Evolutionary conservation across 164 flowering plant genomes (phyloP).

Genomic region (Chimonanthus praecox): DNA sequence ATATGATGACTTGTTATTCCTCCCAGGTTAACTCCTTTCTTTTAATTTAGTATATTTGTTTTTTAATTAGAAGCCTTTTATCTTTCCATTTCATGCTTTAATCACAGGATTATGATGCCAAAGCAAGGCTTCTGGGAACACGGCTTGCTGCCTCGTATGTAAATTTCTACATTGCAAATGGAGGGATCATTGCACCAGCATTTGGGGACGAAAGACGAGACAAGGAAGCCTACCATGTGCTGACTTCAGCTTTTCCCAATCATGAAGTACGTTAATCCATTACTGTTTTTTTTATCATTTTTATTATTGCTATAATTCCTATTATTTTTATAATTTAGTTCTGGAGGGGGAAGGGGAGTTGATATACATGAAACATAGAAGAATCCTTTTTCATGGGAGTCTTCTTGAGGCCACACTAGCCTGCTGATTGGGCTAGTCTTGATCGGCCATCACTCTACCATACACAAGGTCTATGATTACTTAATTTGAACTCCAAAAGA

Average conservation of each 20-base stretch:
- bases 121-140: slow-evolving; percentile 59
- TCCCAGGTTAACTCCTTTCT: background rate
- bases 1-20: background rate
- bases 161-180: slow-evolving; percentile 90
- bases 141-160: slow-evolving; percentile 94
- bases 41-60: background rate
- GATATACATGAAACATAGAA: background rate
- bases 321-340: background rate
- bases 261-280: slow-evolving; percentile 43
- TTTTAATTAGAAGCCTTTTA: background rate
- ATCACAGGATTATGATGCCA: slow-evolving; percentile 60
- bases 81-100: background rate
- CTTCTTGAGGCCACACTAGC: background rate
- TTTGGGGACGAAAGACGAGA: slow-evolving; percentile 91
- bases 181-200: slow-evolving; percentile 73
- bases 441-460: background rate
- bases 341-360: background rate
- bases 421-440: background rate
- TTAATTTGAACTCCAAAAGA: background rate
- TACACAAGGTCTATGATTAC: background rate
- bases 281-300: background rate
- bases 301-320: background rate
- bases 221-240: slow-evolving; percentile 67
- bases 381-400: background rate
- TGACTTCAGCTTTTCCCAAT: slow-evolving; percentile 62